phyloP scores from a whole-genome alignment of 2,329 filamentous ascomycete species.

The Fusarium globosum region DNA sequence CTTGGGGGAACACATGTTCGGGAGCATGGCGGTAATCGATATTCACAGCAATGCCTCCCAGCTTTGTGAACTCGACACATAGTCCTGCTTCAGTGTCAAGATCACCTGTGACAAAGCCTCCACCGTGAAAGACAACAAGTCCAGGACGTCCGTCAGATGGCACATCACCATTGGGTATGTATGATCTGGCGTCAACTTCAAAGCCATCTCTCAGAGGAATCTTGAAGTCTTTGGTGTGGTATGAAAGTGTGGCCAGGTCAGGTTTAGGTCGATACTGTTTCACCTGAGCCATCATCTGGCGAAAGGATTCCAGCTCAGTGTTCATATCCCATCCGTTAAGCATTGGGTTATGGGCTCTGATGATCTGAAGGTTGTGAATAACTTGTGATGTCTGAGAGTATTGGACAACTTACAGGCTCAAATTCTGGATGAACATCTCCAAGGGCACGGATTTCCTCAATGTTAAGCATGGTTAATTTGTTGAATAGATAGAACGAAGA shows the following conservation, averaged over 20 bases:
- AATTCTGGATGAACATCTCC: conserved; percentile 34
- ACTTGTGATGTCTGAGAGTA: neutral
- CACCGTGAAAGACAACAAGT: conserved; percentile 46
- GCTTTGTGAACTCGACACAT: conserved; percentile 40
- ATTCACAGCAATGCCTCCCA: conserved; percentile 45
- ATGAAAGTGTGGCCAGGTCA: conserved; percentile 30
- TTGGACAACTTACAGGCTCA: conserved; percentile 14
- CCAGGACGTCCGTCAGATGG: conserved; percentile 36
- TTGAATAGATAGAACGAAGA: too few relatives aligned
- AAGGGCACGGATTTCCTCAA: conserved; percentile 42
- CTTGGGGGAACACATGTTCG: conserved; percentile 45
- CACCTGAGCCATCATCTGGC: conserved; percentile 30
- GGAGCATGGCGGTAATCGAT: conserved; percentile 46
- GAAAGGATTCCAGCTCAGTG: conserved; percentile 39
- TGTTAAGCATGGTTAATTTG: conserved; percentile 36
- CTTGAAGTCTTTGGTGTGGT: conserved; percentile 36
- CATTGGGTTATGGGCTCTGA: conserved; percentile 31
- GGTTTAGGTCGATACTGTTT: conserved; percentile 15
- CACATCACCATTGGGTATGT: conserved; percentile 31
- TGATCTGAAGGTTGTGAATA: conserved; percentile 19
- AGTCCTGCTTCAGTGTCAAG: conserved; percentile 41
- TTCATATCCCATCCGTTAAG: conserved; percentile 36
- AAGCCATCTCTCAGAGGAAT: conserved; percentile 40
- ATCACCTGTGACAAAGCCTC: conserved; percentile 43
- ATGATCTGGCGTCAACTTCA: conserved; percentile 35